Conservation (phyloP, 2,329 filamentous ascomycete genomes). For the Parascedosporium putredinis region DNA sequence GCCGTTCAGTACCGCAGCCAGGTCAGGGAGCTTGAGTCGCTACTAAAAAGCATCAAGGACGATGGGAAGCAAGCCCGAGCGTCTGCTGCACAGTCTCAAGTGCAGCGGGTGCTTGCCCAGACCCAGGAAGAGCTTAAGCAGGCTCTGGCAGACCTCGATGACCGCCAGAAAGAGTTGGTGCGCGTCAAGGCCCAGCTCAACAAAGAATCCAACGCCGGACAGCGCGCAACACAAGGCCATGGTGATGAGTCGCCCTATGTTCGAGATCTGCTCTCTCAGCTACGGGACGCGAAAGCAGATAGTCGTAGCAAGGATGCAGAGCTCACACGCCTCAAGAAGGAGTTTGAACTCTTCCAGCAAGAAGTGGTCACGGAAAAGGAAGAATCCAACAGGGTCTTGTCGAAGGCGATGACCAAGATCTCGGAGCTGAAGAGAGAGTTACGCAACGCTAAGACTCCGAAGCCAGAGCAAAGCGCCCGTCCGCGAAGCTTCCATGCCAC, state of each 20-base stretch:
- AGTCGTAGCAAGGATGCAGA: slow-evolving; percentile 37
- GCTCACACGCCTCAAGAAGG: slow-evolving; percentile 35
- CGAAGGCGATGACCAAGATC: slow-evolving; percentile 47
- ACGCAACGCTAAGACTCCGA: slow-evolving; percentile 22
- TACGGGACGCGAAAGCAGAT: slow-evolving; percentile 33
- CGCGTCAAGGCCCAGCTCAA: slow-evolving; percentile 39
- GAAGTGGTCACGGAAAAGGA: slow-evolving; percentile 42
- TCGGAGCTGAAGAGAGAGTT: slow-evolving; percentile 44
- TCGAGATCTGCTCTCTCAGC: slow-evolving; percentile 16
- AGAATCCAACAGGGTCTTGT: slow-evolving; percentile 44
- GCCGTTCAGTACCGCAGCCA: slow-evolving; percentile 47
- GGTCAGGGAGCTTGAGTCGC: slow-evolving; percentile 46
- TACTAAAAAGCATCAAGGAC: slow-evolving; percentile 27
- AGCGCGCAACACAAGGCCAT: slow-evolving; percentile 27
- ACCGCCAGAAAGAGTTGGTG: slow-evolving; percentile 42
- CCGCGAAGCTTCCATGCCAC: slow-evolving; percentile 7
- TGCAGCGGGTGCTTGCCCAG: slow-evolving; percentile 40
- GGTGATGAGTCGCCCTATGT: slow-evolving; percentile 13
- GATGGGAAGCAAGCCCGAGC: slow-evolving; percentile 24
- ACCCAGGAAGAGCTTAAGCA: slow-evolving; percentile 43
- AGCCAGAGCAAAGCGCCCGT: neutral
- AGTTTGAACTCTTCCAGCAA: slow-evolving; percentile 43
- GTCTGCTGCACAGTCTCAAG: slow-evolving; percentile 34
- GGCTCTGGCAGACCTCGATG: slow-evolving; percentile 40
- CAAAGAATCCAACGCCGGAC: slow-evolving; percentile 34